Conservation (phyloP, 2,329 filamentous ascomycete species). For the Pseudopithomyces maydicus region DNA sequence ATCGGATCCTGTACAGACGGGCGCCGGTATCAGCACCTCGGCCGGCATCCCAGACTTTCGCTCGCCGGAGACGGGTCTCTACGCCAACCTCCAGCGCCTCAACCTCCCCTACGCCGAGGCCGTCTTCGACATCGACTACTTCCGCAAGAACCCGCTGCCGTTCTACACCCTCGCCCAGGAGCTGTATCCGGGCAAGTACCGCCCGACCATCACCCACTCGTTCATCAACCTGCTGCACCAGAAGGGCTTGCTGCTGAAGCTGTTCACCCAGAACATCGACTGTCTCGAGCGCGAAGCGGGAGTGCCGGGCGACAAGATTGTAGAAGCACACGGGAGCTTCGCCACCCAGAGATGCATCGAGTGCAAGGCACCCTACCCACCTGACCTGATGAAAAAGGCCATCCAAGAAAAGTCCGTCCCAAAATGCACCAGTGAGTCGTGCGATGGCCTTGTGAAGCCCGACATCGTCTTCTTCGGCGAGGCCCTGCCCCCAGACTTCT, state of each 20-base stretch:
- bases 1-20: conserved; percentile 57
- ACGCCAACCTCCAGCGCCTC: conserved; percentile 85
- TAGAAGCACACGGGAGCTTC: conserved; percentile 96
- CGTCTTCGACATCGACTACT: conserved; percentile 92
- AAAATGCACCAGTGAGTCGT: conserved; percentile 64
- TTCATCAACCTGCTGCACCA: conserved; percentile 83
- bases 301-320: conserved; percentile 77
- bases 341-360: conserved; percentile 89
- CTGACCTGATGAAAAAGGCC: conserved; percentile 72
- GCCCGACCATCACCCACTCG: conserved; percentile 86
- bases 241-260: conserved; percentile 78
- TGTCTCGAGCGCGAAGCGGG: conserved; percentile 89
- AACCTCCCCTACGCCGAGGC: conserved; percentile 89
- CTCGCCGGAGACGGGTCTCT: conserved; percentile 89
- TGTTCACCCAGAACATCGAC: conserved; percentile 98
- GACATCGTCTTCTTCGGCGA: conserved; percentile 97
- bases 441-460: conserved; percentile 83
- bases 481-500: conserved; percentile 68
- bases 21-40: conserved; percentile 84
- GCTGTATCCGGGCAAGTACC: conserved; percentile 86
- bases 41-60: conserved; percentile 87
- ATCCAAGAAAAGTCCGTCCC: conserved; percentile 73
- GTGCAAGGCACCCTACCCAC: conserved; percentile 74
- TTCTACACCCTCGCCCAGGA: conserved; percentile 94
- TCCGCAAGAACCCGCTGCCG: conserved; percentile 79